Percentiles rank a stretch among this genome's conserved stretches.
Evolutionary conservation across 2,329 filamentous ascomycete genomes (phyloP).

Genomic region (Fusarium oxysporum): DNA sequence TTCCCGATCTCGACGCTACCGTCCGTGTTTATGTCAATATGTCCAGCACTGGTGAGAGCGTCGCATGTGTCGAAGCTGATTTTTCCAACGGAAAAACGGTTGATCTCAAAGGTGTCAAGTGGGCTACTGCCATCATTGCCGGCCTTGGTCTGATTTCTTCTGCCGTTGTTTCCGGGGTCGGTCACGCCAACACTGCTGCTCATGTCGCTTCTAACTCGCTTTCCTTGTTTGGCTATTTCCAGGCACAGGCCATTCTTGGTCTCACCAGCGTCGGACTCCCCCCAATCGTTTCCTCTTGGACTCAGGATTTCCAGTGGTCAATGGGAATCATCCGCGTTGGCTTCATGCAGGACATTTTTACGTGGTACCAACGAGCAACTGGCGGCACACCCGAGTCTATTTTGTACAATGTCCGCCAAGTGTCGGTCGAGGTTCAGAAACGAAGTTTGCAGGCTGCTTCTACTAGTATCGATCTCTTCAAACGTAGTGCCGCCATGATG

Average conservation of each 20-base stretch:
- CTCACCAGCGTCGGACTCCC: slow-evolving; percentile 85
- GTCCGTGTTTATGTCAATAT: slow-evolving; percentile 85
- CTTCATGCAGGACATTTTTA: slow-evolving; percentile 91
- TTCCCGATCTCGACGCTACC: slow-evolving; percentile 90
- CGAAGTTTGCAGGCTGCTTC: slow-evolving; percentile 57
- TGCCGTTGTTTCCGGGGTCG: slow-evolving; percentile 87
- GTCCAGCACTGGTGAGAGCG: slow-evolving; percentile 68
- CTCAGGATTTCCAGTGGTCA: slow-evolving; percentile 97
- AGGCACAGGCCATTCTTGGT: slow-evolving; percentile 91
- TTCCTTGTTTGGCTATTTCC: slow-evolving; percentile 95
- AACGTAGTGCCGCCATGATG: slow-evolving; percentile 66
- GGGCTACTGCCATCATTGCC: slow-evolving; percentile 88
- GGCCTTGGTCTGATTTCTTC: slow-evolving; percentile 86
- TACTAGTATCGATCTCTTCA: slow-evolving; percentile 58
- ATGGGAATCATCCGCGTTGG: slow-evolving; percentile 91
- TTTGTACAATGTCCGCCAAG: slow-evolving; percentile 78
- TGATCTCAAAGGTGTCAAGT: slow-evolving; percentile 87
- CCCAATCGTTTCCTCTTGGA: slow-evolving; percentile 91
- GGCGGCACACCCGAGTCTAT: slow-evolving; percentile 86
- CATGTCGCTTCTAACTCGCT: slow-evolving; percentile 94
- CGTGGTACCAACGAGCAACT: slow-evolving; percentile 95
- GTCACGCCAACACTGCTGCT: slow-evolving; percentile 92
- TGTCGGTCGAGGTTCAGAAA: slow-evolving; percentile 85
- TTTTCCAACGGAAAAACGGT: slow-evolving; percentile 95
- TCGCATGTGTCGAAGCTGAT: slow-evolving; percentile 88